These are phyloP conservation scores for Phytophthora pistaciae DNA, from an alignment of 352 stramenopile species.

Conservation along the genomic window DNA sequence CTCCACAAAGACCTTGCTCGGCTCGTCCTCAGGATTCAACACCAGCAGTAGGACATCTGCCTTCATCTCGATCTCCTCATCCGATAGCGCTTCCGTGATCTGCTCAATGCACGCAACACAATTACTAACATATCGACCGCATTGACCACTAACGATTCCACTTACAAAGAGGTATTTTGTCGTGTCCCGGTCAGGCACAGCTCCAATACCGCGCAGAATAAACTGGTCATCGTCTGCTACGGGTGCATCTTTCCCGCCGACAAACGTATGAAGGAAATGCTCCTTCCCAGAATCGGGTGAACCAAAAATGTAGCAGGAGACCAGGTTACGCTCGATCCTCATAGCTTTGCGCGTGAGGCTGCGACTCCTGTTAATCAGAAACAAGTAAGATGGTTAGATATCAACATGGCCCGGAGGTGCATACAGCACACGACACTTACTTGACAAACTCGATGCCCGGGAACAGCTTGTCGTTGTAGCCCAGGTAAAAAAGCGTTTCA, in stretches of 20 bases:
- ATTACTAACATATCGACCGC: not conserved
- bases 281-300: slow-evolving; percentile 57
- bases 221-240: slow-evolving; percentile 39
- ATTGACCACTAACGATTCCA: not conserved
- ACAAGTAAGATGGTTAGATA: slow-evolving; percentile 9
- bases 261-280: slow-evolving; percentile 61
- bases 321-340: slow-evolving; percentile 72
- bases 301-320: slow-evolving; percentile 79
- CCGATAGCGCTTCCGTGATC: slow-evolving; percentile 72
- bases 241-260: slow-evolving; percentile 44
- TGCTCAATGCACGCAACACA: slow-evolving; percentile 27
- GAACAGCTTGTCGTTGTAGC: slow-evolving; percentile 80
- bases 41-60: slow-evolving; percentile 80
- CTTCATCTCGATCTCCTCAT: slow-evolving; percentile 73
- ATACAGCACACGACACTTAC: slow-evolving; percentile 31
- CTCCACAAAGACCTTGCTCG: slow-evolving; percentile 56
- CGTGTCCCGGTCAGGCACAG: slow-evolving; percentile 59
- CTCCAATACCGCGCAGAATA: slow-evolving; percentile 66
- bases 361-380: slow-evolving; percentile 47
- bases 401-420: not conserved
- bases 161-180: slow-evolving; percentile 78
- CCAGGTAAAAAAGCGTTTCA: slow-evolving; percentile 84
- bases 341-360: slow-evolving; percentile 62
- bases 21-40: slow-evolving; percentile 62
- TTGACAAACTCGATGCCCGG: slow-evolving; percentile 75